These are phyloP conservation scores for Phaeosphaeria sp. DNA, from an alignment of 2,329 filamentous ascomycete species.

Conservation along the genomic window DNA sequence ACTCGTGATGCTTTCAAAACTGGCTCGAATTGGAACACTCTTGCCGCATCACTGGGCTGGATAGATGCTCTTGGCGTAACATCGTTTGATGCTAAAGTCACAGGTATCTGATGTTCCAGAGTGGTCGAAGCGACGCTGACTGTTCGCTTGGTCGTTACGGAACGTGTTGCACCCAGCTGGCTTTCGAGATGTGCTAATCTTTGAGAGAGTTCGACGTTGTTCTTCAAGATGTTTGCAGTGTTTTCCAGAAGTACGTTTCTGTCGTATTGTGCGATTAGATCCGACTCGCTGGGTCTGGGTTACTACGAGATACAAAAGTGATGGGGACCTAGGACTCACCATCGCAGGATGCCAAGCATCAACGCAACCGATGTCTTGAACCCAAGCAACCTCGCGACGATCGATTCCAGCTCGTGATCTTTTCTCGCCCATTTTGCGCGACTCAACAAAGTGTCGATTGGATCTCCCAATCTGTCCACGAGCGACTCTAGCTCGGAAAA, in stretches of 20 bases:
- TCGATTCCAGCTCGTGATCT: neutral
- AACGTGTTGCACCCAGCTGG: neutral
- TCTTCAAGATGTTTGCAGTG: neutral
- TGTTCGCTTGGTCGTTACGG: neutral
- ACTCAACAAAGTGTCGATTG: neutral
- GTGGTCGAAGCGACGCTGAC: neutral
- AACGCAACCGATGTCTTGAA: conserved; percentile 11
- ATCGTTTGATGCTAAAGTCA: neutral
- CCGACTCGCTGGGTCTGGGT: conserved; percentile 5
- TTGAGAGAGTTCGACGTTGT: conserved; percentile 5
- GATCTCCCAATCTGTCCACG: conserved; percentile 7
- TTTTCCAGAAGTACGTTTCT: neutral
- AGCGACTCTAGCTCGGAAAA: conserved; percentile 22
- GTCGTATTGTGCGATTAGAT: conserved; percentile 4
- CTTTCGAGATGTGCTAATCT: conserved; percentile 5
- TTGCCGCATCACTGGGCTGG: neutral
- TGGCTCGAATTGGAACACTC: conserved; percentile 4
- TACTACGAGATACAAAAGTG: neutral
- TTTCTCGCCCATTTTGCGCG: conserved; percentile 11
- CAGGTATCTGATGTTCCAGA: neutral
- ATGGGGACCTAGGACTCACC: conserved; percentile 3
- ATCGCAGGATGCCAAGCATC: conserved; percentile 19
- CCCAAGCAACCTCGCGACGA: conserved; percentile 3
- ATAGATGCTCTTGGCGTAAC: neutral
- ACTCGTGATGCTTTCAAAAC: conserved; percentile 13